Evolutionary conservation across 306 rosid genomes (phyloP), one percentile per base, ranked within the genome.

Genomic region (Crataegus laevigata): DNA sequence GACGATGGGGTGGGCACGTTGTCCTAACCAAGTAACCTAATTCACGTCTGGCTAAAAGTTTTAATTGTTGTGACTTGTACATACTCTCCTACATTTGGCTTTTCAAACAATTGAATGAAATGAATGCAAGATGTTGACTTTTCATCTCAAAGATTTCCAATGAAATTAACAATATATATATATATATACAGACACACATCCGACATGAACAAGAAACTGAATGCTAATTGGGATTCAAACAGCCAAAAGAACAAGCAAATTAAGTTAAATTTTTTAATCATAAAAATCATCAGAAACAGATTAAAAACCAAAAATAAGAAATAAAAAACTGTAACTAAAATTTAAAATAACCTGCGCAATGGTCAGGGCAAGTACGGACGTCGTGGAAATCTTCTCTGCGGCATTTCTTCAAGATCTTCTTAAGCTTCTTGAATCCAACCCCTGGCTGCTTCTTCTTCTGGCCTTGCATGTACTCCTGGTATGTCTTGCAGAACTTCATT

Each of bases 401-500:
- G 82, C 97, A 94, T 66, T 70, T 92, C 82, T 92, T 94, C 81
- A 94, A 78, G 66, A 90, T 90, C 82, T 90, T 94, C 85, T 94
- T 94, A 61, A 89, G 97, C 83, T 88, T 90, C 86, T 94, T 94
- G 82, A 94, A 87, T 17, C 93, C 96, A 77, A 94, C 88, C 51
- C 52, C 96, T 9, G 96, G 98, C 18, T 90, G 88, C 54, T 90
- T 87, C 69, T 84, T 82, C 86, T 86, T 81, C 69, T 94, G 96
- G 62, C 85, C 87, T 79, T 88, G 90, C 93, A 92, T 85, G 90
- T 87, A 94, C 71, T 90, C 84, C 68, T 86, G 91, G 78, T 94
- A 94, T 80, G 73, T 89, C 88, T 94, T 94, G 86, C 98, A 92
- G 85, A 94, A 94, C 83, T 94, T 94, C 98, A 94, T 94, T 50